Conservation (phyloP, 1,139 yeast genomes). For the Hyphopichia wangnamkhiaoensis region DNA sequence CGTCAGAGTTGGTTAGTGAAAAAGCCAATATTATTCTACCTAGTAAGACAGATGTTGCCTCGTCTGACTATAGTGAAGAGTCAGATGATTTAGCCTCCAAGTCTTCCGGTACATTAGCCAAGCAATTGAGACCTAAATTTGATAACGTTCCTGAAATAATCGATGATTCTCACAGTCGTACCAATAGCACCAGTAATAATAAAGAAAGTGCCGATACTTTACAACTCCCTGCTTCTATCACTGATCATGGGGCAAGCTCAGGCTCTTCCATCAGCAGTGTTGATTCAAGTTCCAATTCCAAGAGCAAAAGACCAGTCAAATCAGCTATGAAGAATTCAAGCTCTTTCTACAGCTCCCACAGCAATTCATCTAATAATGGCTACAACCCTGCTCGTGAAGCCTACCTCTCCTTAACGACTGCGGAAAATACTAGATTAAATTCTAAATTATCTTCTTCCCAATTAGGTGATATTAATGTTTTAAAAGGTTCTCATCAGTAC, state of each 20-base stretch:
- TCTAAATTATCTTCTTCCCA: constrained; percentile 54
- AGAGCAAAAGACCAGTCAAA: constrained; percentile 44
- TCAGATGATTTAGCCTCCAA: constrained; percentile 17
- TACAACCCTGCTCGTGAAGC: constrained; percentile 57
- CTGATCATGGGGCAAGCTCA: constrained; percentile 20
- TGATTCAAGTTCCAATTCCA: constrained; percentile 26
- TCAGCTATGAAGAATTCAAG: constrained; percentile 63
- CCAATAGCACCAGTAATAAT: background rate
- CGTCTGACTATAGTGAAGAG: constrained; percentile 13
- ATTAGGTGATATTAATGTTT: constrained; percentile 20
- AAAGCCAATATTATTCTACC: constrained; percentile 9
- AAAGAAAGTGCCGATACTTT: constrained; percentile 14
- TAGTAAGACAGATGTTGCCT: constrained; percentile 4
- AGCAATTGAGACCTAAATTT: constrained; percentile 33
- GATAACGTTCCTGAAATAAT: constrained; percentile 33
- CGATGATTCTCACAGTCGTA: constrained; percentile 12
- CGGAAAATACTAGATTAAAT: constrained; percentile 73
- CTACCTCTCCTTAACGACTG: constrained; percentile 68
- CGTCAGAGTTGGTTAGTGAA: constrained; percentile 13
- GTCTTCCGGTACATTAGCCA: constrained; percentile 16
- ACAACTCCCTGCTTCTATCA: constrained; percentile 11
- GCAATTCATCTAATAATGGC: constrained; percentile 14
- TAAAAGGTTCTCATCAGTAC: constrained; percentile 6
- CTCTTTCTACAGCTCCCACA: constrained; percentile 22
- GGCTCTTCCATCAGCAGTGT: constrained; percentile 30